These are phyloP conservation scores for Ambrosia artemisiifolia DNA, from an alignment of 129 eudicot species.

Conservation along the genomic window DNA sequence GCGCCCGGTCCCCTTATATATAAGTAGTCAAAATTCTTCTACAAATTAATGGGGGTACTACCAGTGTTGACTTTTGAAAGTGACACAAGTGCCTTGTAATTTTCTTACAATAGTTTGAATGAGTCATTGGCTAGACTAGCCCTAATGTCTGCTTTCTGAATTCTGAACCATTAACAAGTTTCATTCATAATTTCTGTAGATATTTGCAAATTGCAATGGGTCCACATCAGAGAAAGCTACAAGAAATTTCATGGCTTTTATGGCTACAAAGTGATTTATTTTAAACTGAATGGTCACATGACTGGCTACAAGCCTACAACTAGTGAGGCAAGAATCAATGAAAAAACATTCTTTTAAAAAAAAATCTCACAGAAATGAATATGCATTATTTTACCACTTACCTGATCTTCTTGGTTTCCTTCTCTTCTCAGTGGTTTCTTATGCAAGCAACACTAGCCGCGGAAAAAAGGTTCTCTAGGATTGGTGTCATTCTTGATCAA, in stretches of 20 bases:
- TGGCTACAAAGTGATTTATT: conserved; percentile 4
- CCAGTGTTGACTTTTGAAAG: conserved; percentile 17
- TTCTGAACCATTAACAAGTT: conserved; percentile 2
- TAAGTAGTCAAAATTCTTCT: too few species aligned
- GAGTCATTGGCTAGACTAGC: conserved; percentile 1
- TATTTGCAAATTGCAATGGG: too few species aligned
- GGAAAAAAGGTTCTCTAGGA: not conserved
- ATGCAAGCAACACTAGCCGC: conserved; percentile 17
- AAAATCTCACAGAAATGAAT: not conserved
- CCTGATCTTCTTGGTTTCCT: conserved; percentile 6
- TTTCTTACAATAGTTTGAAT: conserved; percentile 16
- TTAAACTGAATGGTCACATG: not conserved
- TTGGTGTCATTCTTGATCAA: conserved; percentile 45
- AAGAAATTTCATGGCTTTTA: conserved; percentile 25
- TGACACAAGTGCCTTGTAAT: conserved; percentile 6
- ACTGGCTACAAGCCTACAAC: conserved; percentile 5
- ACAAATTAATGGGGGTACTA: not conserved
- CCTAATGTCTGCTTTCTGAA: conserved; percentile 16
- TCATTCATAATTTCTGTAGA: not conserved
- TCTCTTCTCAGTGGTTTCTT: conserved; percentile 20
- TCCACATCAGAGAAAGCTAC: conserved; percentile 1
- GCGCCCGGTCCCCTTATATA: too few species aligned
- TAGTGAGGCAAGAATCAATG: not conserved
- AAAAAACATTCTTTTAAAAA: not conserved
- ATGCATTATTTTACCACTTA: conserved; percentile 14